Evolutionary conservation across 225 moss, liverwort and hornwort genomes (phyloP).

Genomic region (Pseudisothecium myosuroides): DNA sequence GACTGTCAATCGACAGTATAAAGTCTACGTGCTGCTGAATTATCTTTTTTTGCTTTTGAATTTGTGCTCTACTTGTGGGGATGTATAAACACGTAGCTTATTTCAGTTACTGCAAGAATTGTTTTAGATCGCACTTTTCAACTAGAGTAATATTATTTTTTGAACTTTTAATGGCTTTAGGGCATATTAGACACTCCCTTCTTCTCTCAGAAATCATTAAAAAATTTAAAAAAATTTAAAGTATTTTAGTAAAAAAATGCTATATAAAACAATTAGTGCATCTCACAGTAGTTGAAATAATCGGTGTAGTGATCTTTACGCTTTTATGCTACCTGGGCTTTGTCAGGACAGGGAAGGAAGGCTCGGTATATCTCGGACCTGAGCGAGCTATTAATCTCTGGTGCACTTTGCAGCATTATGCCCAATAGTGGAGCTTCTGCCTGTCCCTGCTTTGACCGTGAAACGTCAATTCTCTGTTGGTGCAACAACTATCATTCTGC

Average conservation of each 20-base stretch:
- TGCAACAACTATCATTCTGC: conserved; percentile 37
- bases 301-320: neutral
- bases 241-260: neutral
- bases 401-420: conserved; percentile 83
- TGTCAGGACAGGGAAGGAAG: conserved; percentile 46
- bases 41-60: neutral
- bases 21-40: neutral
- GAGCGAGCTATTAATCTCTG: conserved; percentile 34
- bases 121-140: neutral
- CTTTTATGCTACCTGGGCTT: conserved; percentile 29
- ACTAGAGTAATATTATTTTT: neutral
- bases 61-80: neutral
- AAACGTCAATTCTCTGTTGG: conserved; percentile 60
- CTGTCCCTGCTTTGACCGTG: conserved; percentile 50
- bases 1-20: neutral
- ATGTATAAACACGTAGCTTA: neutral
- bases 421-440: conserved; percentile 72
- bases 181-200: neutral
- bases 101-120: neutral
- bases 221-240: neutral
- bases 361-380: conserved; percentile 41
- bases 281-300: neutral
- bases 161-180: neutral
- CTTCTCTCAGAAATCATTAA: neutral
- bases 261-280: neutral